Percentiles rank a stretch among this genome's conserved stretches.
Evolutionary conservation across 495 filamentous ascomycete genomes (phyloP).

Genomic region (Penicillium chermesinum): DNA sequence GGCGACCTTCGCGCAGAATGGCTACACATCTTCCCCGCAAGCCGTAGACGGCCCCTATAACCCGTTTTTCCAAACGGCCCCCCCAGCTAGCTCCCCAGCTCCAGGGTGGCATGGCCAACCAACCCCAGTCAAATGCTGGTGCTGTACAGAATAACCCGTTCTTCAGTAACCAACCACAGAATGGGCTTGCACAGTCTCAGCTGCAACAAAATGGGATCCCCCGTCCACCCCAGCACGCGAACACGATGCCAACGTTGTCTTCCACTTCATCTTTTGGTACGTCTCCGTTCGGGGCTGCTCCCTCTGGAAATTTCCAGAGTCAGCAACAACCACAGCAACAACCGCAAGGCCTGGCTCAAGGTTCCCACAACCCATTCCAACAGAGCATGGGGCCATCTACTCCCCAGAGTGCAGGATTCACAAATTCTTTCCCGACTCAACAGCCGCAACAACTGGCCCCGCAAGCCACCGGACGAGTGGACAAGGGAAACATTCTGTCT

Average conservation of each 20-base stretch:
- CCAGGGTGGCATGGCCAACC: conserved; percentile 31
- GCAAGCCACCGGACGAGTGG: conserved; percentile 47
- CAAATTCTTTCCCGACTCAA: conserved; percentile 23
- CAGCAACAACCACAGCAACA: conserved; percentile 32
- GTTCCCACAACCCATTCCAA: conserved; percentile 36
- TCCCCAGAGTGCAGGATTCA: conserved; percentile 21
- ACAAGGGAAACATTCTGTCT: conserved; percentile 84
- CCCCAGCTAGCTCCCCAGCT: conserved; percentile 35
- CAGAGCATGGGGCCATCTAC: conserved; percentile 26
- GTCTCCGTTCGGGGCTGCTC: conserved; percentile 35
- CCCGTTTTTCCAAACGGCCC: conserved; percentile 57
- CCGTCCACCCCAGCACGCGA: conserved; percentile 33
- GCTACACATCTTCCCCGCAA: conserved; percentile 39
- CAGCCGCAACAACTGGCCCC: conserved; percentile 36
- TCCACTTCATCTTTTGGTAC: conserved; percentile 29
- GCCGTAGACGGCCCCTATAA: conserved; percentile 50
- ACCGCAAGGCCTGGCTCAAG: conserved; percentile 26
- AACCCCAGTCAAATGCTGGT: conserved; percentile 27
- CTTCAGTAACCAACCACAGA: conserved; percentile 41
- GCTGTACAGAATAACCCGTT: conserved; percentile 49
- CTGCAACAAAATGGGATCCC: conserved; percentile 21
- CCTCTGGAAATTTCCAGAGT: conserved; percentile 31
- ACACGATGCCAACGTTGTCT: conserved; percentile 39
- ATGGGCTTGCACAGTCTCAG: conserved; percentile 21
- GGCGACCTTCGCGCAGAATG: conserved; percentile 50